Conservation (phyloP, 169 alveolate genomes). For the Cryptosporidium ubiquitum region DNA sequence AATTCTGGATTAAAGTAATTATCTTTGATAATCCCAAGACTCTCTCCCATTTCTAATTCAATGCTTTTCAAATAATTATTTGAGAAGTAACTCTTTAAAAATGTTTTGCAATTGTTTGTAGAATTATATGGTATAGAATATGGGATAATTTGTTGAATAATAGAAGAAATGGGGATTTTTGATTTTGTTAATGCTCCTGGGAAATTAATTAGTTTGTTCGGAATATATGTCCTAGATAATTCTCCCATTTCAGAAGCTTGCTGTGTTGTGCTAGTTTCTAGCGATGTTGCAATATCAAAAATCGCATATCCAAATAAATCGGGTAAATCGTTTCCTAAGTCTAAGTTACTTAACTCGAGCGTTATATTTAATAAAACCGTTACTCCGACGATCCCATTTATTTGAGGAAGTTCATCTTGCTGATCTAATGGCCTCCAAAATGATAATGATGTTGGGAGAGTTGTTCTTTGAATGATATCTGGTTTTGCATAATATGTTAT, state of each 20-base stretch:
- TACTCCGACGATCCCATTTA: constrained; percentile 2
- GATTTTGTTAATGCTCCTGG: constrained; percentile 40
- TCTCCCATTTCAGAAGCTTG: constrained; percentile 46
- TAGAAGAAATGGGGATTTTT: constrained; percentile 52
- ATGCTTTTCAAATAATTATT: neutral
- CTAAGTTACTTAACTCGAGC: neutral
- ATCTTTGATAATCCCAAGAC: constrained; percentile 11
- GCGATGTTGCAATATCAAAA: constrained; percentile 24
- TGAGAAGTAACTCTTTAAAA: constrained; percentile 5
- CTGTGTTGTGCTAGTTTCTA: neutral
- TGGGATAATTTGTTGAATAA: constrained; percentile 3
- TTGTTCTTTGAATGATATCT: neutral
- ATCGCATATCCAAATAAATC: constrained; percentile 12
- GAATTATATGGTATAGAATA: constrained; percentile 41
- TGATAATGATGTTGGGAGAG: neutral
- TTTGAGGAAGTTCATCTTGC: neutral
- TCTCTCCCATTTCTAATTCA: constrained; percentile 6
- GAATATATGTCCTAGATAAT: constrained; percentile 6
- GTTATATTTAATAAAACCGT: constrained; percentile 33
- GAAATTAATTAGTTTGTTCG: neutral
- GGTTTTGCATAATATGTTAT: constrained; percentile 43
- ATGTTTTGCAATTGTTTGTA: neutral
- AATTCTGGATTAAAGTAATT: constrained; percentile 16
- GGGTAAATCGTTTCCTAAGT: constrained; percentile 9
- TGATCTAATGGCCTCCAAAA: constrained; percentile 36